These are phyloP conservation scores for Reutealis trisperma DNA, from an alignment of 345 rosid genomes.

Conservation along the genomic window DNA sequence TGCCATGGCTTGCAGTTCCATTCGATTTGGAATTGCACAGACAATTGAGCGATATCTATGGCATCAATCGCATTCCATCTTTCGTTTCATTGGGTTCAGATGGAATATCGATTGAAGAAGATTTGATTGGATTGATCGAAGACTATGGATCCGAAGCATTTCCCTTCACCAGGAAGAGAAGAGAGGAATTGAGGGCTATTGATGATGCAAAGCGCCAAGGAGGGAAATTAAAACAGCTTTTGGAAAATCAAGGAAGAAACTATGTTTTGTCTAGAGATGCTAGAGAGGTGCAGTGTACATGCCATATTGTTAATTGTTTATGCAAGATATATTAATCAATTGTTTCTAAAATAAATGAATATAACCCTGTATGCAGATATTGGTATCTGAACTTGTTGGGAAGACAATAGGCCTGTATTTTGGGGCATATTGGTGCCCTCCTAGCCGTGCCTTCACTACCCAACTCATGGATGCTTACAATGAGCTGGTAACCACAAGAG, in stretches of 20 bases:
- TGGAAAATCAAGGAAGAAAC: conserved; percentile 46
- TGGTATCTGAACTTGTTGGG: conserved; percentile 58
- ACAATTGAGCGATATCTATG: conserved; percentile 42
- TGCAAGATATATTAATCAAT: too few relatives aligned
- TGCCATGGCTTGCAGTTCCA: conserved; percentile 85
- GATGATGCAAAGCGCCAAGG: conserved; percentile 61
- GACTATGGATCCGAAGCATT: conserved; percentile 76
- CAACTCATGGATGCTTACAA: conserved; percentile 60
- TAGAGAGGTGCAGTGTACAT: conserved; percentile 42
- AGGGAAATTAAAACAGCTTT: conserved; percentile 61
- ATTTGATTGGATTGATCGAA: conserved; percentile 58
- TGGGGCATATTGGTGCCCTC: conserved; percentile 81
- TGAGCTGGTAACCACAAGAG: conserved; percentile 36
- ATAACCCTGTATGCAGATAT: conserved; percentile 40
- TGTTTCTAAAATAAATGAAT: too few relatives aligned
- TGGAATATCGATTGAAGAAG: conserved; percentile 48
- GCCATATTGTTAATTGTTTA: too few relatives aligned
- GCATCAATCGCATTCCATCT: conserved; percentile 59
- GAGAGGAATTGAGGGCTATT: conserved; percentile 56
- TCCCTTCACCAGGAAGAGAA: conserved; percentile 63
- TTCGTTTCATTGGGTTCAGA: conserved; percentile 51
- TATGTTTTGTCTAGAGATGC: conserved; percentile 48
- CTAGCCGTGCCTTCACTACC: conserved; percentile 63
- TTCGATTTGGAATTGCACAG: conserved; percentile 46
- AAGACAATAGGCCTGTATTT: conserved; percentile 77